A percentile compares a stretch with the other conserved stretches of the same genome.
These are phyloP conservation scores for Nidularia pulvinata DNA, from an alignment of 768 basidiomycete species.

Conservation along the genomic window DNA sequence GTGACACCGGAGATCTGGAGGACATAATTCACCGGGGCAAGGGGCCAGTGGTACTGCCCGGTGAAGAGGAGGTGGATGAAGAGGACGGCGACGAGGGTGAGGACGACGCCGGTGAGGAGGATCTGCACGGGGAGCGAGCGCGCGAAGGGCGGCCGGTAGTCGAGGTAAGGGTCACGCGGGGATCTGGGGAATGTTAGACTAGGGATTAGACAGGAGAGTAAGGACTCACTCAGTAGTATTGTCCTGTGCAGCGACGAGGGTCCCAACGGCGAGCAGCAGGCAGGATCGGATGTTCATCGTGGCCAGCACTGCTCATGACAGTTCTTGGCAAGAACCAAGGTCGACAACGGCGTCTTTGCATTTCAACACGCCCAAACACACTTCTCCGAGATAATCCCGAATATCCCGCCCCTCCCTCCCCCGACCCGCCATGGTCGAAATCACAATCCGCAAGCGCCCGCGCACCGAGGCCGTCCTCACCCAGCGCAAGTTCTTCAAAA, in stretches of 20 bases:
- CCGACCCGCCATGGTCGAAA: constrained; percentile 55
- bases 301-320: too few species aligned
- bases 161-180: constrained; percentile 69
- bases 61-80: constrained; percentile 95
- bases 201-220: too few species aligned
- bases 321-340: too few species aligned
- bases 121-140: constrained; percentile 92
- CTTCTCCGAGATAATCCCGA: too few species aligned
- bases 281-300: too few species aligned
- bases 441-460: constrained; percentile 74
- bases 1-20: constrained; percentile 86
- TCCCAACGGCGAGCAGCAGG: background rate
- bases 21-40: constrained; percentile 90
- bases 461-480: constrained; percentile 71
- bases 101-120: constrained; percentile 78
- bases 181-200: too few species aligned
- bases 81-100: constrained; percentile 84
- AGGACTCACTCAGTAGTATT: too few species aligned
- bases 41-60: constrained; percentile 93
- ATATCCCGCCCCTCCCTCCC: too few species aligned
- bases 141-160: constrained; percentile 78
- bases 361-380: background rate
- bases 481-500: constrained; percentile 94
- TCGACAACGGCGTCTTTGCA: background rate
- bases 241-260: background rate